phyloP scores from a whole-genome alignment of 1,284 basidiomycete genomes.

The Cerrena zonata region DNA sequence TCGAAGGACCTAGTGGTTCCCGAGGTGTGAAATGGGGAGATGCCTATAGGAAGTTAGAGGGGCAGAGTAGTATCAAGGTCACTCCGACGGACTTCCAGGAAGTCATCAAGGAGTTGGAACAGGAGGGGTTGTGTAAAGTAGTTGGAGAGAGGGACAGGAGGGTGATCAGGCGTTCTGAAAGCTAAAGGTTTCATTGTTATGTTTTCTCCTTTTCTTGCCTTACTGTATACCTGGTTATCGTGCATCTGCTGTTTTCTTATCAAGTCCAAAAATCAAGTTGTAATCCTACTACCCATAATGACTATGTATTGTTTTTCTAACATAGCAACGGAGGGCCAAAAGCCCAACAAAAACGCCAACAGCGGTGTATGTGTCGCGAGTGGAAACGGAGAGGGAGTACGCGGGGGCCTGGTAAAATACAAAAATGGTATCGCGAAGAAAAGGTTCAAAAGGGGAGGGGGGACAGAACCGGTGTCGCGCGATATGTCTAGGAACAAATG shows the following conservation, averaged over 20 bases:
- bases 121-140: slow-evolving; percentile 79
- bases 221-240: background rate
- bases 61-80: slow-evolving; percentile 76
- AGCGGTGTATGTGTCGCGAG: no score
- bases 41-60: slow-evolving; percentile 65
- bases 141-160: slow-evolving; percentile 82
- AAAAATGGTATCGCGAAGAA: background rate
- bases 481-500: background rate
- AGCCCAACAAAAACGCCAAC: no score
- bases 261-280: background rate
- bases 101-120: slow-evolving; percentile 72
- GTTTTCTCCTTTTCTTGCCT: background rate
- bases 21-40: slow-evolving; percentile 77
- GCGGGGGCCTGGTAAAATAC: background rate
- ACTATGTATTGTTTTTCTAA: background rate
- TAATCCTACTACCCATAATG: background rate
- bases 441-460: background rate
- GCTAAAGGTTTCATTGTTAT: slow-evolving; percentile 18
- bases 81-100: slow-evolving; percentile 77
- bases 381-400: no score
- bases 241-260: background rate
- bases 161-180: slow-evolving; percentile 56
- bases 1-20: slow-evolving; percentile 53
- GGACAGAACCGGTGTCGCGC: background rate
- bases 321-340: no score